Conservation (phyloP, 2,329 filamentous ascomycete species). For the Hyphodiscus sp. region DNA sequence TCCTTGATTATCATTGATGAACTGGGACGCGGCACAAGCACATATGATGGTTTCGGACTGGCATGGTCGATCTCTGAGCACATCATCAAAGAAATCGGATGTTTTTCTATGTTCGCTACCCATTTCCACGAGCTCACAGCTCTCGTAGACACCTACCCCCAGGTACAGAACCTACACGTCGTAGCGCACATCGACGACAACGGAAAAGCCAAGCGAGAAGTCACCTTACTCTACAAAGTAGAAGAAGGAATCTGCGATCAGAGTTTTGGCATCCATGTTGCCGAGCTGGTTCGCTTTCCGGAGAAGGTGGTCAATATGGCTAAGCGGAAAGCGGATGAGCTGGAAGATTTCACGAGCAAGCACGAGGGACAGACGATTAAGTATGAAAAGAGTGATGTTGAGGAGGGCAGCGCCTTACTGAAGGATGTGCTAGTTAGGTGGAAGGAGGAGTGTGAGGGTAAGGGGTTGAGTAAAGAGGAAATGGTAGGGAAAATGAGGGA, state of each 20-base stretch:
- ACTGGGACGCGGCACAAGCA: conserved; percentile 90
- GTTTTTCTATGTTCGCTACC: conserved; percentile 91
- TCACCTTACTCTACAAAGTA: conserved; percentile 94
- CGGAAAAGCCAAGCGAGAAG: conserved; percentile 54
- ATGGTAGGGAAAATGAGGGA: conserved; percentile 75
- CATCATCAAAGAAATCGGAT: conserved; percentile 90
- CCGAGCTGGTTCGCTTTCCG: conserved; percentile 91
- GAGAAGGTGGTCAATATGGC: conserved; percentile 98
- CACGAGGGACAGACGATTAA: conserved; percentile 54
- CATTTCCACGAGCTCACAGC: conserved; percentile 98
- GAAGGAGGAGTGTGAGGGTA: conserved; percentile 67
- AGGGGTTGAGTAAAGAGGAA: conserved; percentile 61
- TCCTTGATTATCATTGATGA: conserved; percentile 98
- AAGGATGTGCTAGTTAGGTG: conserved; percentile 79
- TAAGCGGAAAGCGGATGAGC: conserved; percentile 95
- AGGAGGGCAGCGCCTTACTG: conserved; percentile 77
- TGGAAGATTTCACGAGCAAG: conserved; percentile 89
- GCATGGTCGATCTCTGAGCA: conserved; percentile 99
- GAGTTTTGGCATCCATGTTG: conserved; percentile 96
- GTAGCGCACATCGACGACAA: conserved; percentile 75
- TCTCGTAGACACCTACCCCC: conserved; percentile 75
- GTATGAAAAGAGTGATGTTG: conserved; percentile 79
- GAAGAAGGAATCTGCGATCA: conserved; percentile 94
- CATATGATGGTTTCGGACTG: conserved; percentile 97
- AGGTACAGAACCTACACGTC: conserved; percentile 90